phyloP scores from a whole-genome alignment of 257 asterid species.

The Solanum tarijense region DNA sequence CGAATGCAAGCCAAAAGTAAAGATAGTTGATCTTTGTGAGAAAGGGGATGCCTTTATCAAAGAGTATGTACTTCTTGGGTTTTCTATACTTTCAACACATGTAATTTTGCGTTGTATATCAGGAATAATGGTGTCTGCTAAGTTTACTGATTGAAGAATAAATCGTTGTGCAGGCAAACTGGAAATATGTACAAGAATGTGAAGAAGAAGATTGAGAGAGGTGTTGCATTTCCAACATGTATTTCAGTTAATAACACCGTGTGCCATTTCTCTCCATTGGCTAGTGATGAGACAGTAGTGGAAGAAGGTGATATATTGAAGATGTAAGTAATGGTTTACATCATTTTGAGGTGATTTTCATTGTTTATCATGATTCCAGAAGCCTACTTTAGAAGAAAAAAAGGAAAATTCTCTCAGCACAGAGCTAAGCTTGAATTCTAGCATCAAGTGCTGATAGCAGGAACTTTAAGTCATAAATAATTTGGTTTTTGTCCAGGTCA shows the following conservation, averaged over 20 bases:
- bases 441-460: neutral
- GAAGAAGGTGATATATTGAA: slow-evolving; percentile 72
- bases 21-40: slow-evolving; percentile 81
- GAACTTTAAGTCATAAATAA: neutral
- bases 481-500: neutral
- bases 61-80: slow-evolving; percentile 35
- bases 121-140: neutral
- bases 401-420: neutral
- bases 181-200: slow-evolving; percentile 89
- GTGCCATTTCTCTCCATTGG: slow-evolving; percentile 85
- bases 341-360: neutral
- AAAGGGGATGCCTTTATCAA: slow-evolving; percentile 68
- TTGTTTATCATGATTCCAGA: neutral
- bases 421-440: neutral
- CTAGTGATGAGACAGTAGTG: slow-evolving; percentile 58
- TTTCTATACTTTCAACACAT: neutral
- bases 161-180: slow-evolving; percentile 41
- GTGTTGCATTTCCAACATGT: slow-evolving; percentile 95
- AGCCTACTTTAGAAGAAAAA: neutral
- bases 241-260: slow-evolving; percentile 71
- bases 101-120: neutral
- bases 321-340: slow-evolving; percentile 37
- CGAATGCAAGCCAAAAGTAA: slow-evolving; percentile 67
- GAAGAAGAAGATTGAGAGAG: slow-evolving; percentile 89
- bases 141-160: neutral